Evolutionary conservation across 768 basidiomycete genomes (phyloP), one percentile per base, ranked within the genome.

Genomic region (Termitomyces sp.): DNA sequence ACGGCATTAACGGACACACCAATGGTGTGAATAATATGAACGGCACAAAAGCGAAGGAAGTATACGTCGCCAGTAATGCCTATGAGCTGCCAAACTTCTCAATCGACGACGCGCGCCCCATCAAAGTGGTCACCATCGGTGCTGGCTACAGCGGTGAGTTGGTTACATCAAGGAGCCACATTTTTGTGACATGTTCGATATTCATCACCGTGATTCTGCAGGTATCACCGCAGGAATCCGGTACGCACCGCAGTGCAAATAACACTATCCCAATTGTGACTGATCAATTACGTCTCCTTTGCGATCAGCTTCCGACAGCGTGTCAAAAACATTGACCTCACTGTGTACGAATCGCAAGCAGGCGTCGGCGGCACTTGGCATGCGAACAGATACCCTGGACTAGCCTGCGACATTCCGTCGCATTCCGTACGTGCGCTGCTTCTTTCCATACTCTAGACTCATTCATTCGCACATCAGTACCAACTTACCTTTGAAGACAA

Each of bases 291-390:
- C 12, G n/a, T 48, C 36, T 60, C 45, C 20, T 53, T 12, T 10
- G 4, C 37, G 43, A 32, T 34, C 50, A 85, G 84, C 40, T 82
- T 86, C 63, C 72, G 78, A 8, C 85, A 85, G 71, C 75, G 73
- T 36, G 72, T 87, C 12, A 76, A 77, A 50, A 86, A 87, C 62
- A 61, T 87, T 14, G 72, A 83, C 20, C 68, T 89, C 5, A 78
- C 77, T 0, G 80, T 87, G 15, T 88, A 86, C 67, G 87, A 89
- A 59, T 82, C 83, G 60, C 78, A 81, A 55, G 71, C 76, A n/a
- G 82, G 79, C 2, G 74, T 89, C 29, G 87, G 86, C 10, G 87
- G 87, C 2, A 81, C 85, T 3, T 89, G 87, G 87, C 81, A 75
- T 64, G 71, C 73, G 9, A 86, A 86, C 60, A 77, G 69, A 59